A percentile compares a stretch with the other conserved stretches of the same genome.
Evolutionary conservation across 2,329 filamentous ascomycete species (phyloP).

Genomic region (Fusarium nurragi): DNA sequence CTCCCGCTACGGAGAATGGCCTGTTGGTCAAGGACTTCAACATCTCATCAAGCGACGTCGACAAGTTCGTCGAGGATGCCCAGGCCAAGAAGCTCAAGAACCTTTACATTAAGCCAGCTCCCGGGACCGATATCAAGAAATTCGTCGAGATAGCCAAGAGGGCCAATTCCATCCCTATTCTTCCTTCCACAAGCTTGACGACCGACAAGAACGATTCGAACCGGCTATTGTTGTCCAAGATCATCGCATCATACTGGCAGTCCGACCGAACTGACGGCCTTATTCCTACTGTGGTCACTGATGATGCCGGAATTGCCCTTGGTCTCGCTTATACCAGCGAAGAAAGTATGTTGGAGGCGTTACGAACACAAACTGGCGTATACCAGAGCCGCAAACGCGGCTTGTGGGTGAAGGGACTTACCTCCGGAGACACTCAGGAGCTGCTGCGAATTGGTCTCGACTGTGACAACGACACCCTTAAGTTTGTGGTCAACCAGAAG

Average conservation of each 20-base stretch:
- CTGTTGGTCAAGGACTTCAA: constrained; percentile 65
- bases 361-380: constrained; percentile 81
- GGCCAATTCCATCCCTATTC: constrained; percentile 72
- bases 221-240: constrained; percentile 67
- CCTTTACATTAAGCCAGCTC: constrained; percentile 61
- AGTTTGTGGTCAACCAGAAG: constrained; percentile 89
- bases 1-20: constrained; percentile 58
- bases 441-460: constrained; percentile 85
- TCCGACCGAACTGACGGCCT: constrained; percentile 86
- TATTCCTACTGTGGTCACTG: constrained; percentile 88
- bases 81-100: constrained; percentile 58
- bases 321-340: constrained; percentile 95
- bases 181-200: constrained; percentile 76
- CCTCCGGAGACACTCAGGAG: constrained; percentile 92
- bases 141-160: constrained; percentile 60
- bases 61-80: constrained; percentile 56
- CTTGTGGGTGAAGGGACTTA: constrained; percentile 95
- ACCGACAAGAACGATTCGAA: constrained; percentile 69
- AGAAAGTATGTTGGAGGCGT: constrained; percentile 86
- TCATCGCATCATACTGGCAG: constrained; percentile 79
- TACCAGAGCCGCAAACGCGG: constrained; percentile 97
- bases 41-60: constrained; percentile 51
- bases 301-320: constrained; percentile 84
- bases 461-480: constrained; percentile 92
- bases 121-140: constrained; percentile 57